These are phyloP conservation scores for Penicillium concentricum DNA, from an alignment of 2,329 filamentous ascomycete species.

Conservation along the genomic window DNA sequence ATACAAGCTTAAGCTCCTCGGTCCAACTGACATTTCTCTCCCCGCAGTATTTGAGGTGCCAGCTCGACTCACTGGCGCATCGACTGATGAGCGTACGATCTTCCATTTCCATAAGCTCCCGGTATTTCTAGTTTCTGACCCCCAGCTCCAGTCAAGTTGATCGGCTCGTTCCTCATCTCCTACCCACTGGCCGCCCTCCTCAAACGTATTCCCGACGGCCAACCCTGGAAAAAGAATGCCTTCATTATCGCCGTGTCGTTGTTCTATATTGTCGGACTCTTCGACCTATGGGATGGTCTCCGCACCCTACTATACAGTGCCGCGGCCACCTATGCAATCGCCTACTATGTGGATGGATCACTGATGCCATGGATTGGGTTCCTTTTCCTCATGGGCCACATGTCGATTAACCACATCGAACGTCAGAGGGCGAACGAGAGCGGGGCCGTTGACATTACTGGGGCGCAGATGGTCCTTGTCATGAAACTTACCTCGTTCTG, in stretches of 20 bases:
- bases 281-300: constrained; percentile 85
- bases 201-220: constrained; percentile 83
- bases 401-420: constrained; percentile 84
- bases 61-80: constrained; percentile 58
- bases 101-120: background rate
- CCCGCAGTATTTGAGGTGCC: constrained; percentile 61
- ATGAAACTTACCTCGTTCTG: constrained; percentile 98
- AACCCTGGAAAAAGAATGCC: constrained; percentile 79
- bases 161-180: constrained; percentile 84
- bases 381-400: constrained; percentile 89
- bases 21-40: constrained; percentile 15
- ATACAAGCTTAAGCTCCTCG: constrained; percentile 7
- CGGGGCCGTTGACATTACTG: constrained; percentile 80
- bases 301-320: constrained; percentile 77
- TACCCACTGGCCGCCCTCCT: constrained; percentile 86
- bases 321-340: constrained; percentile 76
- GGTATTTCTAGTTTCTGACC: constrained; percentile 1
- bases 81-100: constrained; percentile 60
- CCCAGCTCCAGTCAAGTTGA: constrained; percentile 75
- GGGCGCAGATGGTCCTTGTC: constrained; percentile 93
- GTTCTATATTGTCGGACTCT: constrained; percentile 92
- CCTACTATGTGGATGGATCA: constrained; percentile 77
- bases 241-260: constrained; percentile 78
- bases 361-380: constrained; percentile 99
- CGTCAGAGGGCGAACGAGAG: constrained; percentile 69